A percentile compares a stretch with the other conserved stretches of the same genome.
These are phyloP conservation scores for Wickerhamomyces chambardii DNA, from an alignment of 805 yeast genomes.

Conservation along the genomic window DNA sequence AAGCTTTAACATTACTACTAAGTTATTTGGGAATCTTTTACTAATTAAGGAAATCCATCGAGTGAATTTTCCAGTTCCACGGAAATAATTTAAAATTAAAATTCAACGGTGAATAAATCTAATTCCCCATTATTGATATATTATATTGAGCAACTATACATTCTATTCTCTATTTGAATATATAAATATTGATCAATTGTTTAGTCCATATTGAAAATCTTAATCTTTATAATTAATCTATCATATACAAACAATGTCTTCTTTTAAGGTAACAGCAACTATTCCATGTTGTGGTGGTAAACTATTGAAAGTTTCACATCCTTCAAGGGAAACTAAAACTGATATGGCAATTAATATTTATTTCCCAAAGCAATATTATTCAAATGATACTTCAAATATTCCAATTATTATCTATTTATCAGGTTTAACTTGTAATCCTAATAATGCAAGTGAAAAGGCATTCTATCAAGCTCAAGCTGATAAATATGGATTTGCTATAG, in stretches of 20 bases:
- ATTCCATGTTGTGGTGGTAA: constrained; percentile 60
- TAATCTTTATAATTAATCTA: no score
- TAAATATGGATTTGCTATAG: constrained; percentile 76
- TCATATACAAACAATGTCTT: constrained; percentile 4
- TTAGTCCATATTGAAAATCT: no score
- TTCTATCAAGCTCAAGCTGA: constrained; percentile 76
- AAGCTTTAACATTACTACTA: no score
- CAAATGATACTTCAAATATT: constrained; percentile 20
- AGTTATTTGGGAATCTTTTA: no score
- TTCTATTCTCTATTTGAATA: no score
- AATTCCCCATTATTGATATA: no score
- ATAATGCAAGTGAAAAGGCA: constrained; percentile 91
- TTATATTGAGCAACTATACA: no score
- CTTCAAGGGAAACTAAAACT: constrained; percentile 55
- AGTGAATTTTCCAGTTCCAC: no score
- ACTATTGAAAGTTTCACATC: constrained; percentile 67
- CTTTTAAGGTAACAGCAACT: constrained; percentile 16
- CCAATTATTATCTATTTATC: constrained; percentile 79
- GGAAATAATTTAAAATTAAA: no score
- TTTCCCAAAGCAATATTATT: constrained; percentile 49
- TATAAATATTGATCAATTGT: no score
- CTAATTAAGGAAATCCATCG: no score
- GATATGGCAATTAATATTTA: constrained; percentile 80
- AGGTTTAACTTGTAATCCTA: constrained; percentile 90
- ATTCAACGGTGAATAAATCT: no score